Base-by-base conservation (phyloP, 1,284 basidiomycete species). In the Exobasidium cylindrosporum region DNA sequence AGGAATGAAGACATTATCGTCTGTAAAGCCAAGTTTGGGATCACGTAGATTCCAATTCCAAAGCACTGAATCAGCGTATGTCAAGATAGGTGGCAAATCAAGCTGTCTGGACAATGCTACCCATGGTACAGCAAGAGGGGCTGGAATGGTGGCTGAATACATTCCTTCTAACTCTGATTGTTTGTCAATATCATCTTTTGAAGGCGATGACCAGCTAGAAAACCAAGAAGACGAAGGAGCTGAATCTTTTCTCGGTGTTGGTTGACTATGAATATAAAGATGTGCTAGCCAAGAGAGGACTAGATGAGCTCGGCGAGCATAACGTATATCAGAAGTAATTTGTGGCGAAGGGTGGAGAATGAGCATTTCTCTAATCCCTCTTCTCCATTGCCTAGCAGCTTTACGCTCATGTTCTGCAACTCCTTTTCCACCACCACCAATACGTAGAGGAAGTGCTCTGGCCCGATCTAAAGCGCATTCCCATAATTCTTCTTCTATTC, bases 41-140 rank as follows among this genome's bases (percentile, higher is more conserved):
- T 82, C 74, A 21, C 69, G 64, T 44, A 79, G 66, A 80, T 82
- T 80, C 91, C 91, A 96, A 77, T 97, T 96, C 83, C 93, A 97
- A 5, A 97, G 84, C 1, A 97, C 93, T 30, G 89, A 89, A 78
- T 95, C 93, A 11, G 93, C 90, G 76, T 96, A 97, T 1, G 93
- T 97, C 52, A 95, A 84, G 46, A 97, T 84, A 0, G 94, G 93
- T 0, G 95, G 93, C 0, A 97, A 82, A 63, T 89, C 89, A 14
- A 97, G 86, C 55, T 89, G 83, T 0, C 84, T 81, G 23, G 87
- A 91, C 26, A 93, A 84, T 67, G 86, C 84, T n/a, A 92, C 64
- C 64, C 69, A 70, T 0, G 85, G 94, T 5, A 94, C 81, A 1
- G 89, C 86, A 61, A 96, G 82, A 1, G 87, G 83, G 0, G 84